These are phyloP conservation scores for Ophiocordyceps sinensis DNA, from an alignment of 2,329 filamentous ascomycete genomes.

Conservation along the genomic window DNA sequence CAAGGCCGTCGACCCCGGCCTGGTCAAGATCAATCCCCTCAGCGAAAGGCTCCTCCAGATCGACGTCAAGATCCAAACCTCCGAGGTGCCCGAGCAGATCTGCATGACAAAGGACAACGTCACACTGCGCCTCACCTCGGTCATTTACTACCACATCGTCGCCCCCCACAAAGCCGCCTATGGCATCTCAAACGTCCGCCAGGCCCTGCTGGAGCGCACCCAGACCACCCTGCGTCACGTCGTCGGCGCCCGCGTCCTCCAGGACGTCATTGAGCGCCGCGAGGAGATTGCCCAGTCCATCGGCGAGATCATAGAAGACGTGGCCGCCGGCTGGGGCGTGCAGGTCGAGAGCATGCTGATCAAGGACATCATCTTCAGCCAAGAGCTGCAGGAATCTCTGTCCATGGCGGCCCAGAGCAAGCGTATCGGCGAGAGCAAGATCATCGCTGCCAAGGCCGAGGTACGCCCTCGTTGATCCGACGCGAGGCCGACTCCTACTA, in stretches of 20 bases:
- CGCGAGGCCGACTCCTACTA: not conserved
- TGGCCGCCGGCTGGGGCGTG: constrained; percentile 86
- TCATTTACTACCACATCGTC: constrained; percentile 98
- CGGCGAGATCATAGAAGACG: constrained; percentile 93
- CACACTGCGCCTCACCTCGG: constrained; percentile 79
- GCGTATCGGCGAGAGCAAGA: constrained; percentile 95
- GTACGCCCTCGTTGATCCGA: constrained; percentile 11
- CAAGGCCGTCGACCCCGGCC: constrained; percentile 87
- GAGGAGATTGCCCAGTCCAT: constrained; percentile 95
- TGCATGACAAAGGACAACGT: constrained; percentile 99
- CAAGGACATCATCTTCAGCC: constrained; percentile 97
- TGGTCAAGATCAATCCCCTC: constrained; percentile 94
- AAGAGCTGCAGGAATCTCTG: constrained; percentile 87
- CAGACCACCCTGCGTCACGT: constrained; percentile 97
- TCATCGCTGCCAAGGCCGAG: constrained; percentile 93
- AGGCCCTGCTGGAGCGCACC: constrained; percentile 93
- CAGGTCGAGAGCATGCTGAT: constrained; percentile 97
- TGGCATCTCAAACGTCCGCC: constrained; percentile 84
- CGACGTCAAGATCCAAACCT: constrained; percentile 98
- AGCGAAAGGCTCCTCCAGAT: constrained; percentile 81
- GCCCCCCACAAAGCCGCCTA: constrained; percentile 95
- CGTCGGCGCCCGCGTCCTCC: constrained; percentile 84
- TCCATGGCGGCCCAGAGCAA: constrained; percentile 98
- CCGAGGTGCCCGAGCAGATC: constrained; percentile 88
- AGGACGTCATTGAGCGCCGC: constrained; percentile 95